Percentiles rank a stretch among this genome's conserved stretches.
phyloP scores from a whole-genome alignment of 495 filamentous ascomycete species.

The Lophiostoma macrostomum region DNA sequence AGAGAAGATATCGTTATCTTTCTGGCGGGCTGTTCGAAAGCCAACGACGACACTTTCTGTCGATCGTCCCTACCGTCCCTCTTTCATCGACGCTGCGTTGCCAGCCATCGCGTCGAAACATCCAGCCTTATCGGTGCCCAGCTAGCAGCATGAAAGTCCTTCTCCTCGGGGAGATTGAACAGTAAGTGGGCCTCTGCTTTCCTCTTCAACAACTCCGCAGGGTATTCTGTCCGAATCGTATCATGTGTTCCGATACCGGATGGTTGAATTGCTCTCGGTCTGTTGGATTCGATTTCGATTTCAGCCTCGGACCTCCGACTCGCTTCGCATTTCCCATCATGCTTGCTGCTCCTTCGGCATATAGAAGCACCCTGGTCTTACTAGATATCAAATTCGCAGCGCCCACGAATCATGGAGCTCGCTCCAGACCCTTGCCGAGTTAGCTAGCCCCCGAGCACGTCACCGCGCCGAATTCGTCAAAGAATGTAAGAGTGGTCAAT shows the following conservation, averaged over 20 bases:
- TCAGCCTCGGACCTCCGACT: background rate
- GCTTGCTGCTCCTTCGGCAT: background rate
- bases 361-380: conserved; percentile 8
- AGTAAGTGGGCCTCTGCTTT: conserved; percentile 33
- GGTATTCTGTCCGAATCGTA: background rate
- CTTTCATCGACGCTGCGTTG: too few species aligned
- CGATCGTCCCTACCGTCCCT: too few species aligned
- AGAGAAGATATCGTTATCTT: conserved; percentile 12
- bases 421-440: conserved; percentile 50
- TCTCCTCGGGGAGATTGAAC: conserved; percentile 40
- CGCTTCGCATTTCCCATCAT: conserved; percentile 4
- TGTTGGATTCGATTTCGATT: background rate
- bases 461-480: conserved; percentile 67
- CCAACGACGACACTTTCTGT: too few species aligned
- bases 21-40: background rate
- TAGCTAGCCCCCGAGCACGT: conserved; percentile 49
- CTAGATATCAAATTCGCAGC: conserved; percentile 33
- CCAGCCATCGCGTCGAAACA: too few species aligned
- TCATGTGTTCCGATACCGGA: conserved; percentile 19
- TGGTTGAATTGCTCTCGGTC: background rate
- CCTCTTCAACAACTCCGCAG: background rate
- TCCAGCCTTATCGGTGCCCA: too few species aligned
- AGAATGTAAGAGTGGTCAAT: conserved; percentile 65
- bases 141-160: conserved; percentile 38
- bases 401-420: conserved; percentile 51